A percentile compares a stretch with the other conserved stretches of the same genome.
Conservation (phyloP, 176 grass and related monocot genomes). For the Oryza australiensis region DNA sequence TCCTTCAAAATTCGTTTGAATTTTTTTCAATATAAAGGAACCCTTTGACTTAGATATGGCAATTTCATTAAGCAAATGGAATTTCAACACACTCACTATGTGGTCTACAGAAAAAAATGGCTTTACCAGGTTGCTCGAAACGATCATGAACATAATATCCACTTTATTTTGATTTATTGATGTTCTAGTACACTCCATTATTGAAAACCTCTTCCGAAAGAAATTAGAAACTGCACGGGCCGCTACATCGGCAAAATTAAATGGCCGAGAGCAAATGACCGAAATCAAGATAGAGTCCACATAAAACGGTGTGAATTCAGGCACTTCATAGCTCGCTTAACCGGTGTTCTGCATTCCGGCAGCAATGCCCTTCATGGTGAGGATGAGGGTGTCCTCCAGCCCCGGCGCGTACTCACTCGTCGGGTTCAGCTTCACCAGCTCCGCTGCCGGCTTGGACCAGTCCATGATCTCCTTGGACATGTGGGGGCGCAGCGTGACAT, state of each 20-base stretch:
- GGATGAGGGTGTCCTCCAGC: conserved; percentile 82
- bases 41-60: no score
- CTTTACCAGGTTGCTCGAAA: no score
- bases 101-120: no score
- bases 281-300: neutral
- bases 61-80: no score
- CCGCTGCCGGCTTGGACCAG: conserved; percentile 50
- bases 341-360: conserved; percentile 86
- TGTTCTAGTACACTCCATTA: neutral
- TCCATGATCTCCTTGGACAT: conserved; percentile 63
- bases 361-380: conserved; percentile 88
- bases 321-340: conserved; percentile 9
- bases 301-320: neutral
- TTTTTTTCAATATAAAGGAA: no score
- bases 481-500: conserved; percentile 55
- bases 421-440: conserved; percentile 78
- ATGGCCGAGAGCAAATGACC: neutral
- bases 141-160: neutral
- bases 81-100: no score
- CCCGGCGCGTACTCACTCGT: conserved; percentile 65
- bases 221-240: neutral
- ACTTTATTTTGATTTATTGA: neutral
- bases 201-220: no score
- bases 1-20: no score
- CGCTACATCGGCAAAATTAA: conserved; percentile 16